phyloP scores from a whole-genome alignment of 352 stramenopile species.

The Pythium brachiatum region DNA sequence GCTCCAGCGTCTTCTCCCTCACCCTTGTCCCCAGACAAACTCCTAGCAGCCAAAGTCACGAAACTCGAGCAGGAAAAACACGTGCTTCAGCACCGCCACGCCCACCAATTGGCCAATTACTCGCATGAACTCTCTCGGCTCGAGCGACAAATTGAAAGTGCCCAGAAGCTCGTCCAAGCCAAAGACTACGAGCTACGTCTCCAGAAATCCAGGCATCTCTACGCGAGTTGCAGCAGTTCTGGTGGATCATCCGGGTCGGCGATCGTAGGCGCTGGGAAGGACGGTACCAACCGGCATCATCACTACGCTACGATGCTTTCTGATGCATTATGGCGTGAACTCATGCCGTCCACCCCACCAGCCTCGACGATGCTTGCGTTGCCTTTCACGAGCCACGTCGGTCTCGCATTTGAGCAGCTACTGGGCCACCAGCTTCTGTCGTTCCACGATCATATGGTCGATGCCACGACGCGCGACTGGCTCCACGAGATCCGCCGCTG shows the following conservation, averaged over 20 bases:
- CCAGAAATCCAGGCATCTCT: slow-evolving; percentile 53
- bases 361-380: slow-evolving; percentile 14
- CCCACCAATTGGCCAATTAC: slow-evolving; percentile 65
- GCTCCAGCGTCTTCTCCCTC: neutral
- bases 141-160: slow-evolving; percentile 60
- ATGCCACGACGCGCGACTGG: slow-evolving; percentile 60
- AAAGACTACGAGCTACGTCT: slow-evolving; percentile 61
- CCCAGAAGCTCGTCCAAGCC: slow-evolving; percentile 41
- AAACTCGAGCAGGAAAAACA: slow-evolving; percentile 54
- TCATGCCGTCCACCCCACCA: slow-evolving; percentile 31
- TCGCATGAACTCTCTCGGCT: slow-evolving; percentile 65
- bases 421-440: slow-evolving; percentile 48
- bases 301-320: slow-evolving; percentile 30
- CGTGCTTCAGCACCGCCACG: slow-evolving; percentile 39
- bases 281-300: neutral
- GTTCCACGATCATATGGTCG: slow-evolving; percentile 49
- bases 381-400: slow-evolving; percentile 51
- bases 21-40: neutral
- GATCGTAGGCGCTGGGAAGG: neutral
- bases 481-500: slow-evolving; percentile 51
- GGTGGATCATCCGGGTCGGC: neutral
- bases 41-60: slow-evolving; percentile 19
- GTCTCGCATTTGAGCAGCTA: slow-evolving; percentile 56
- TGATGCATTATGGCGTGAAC: slow-evolving; percentile 54
- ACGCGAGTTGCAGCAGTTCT: slow-evolving; percentile 16